phyloP scores from a whole-genome alignment of 176 grass and related monocot species.

The Oryza glaberrima region DNA sequence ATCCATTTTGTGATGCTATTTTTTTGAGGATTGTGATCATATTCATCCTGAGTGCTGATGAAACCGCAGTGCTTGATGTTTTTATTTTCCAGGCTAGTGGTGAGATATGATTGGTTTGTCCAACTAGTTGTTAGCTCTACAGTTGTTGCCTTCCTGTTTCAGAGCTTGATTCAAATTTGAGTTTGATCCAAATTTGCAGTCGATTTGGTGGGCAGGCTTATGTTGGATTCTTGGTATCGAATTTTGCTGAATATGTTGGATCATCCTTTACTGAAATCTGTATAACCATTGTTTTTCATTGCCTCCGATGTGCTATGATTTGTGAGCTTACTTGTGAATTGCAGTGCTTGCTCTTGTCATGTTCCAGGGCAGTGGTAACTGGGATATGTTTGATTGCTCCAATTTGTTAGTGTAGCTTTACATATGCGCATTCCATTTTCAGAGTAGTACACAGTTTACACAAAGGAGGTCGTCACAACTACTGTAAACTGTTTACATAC shows the following conservation, averaged over 20 bases:
- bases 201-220: neutral
- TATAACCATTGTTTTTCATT: neutral
- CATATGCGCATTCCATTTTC: neutral
- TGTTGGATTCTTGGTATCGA: neutral
- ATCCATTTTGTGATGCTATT: neutral
- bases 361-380: neutral
- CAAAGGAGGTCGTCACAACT: too few species aligned
- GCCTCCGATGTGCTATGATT: neutral
- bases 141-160: neutral
- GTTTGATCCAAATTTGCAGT: neutral
- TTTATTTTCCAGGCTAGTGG: neutral
- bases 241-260: neutral
- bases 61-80: neutral
- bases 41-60: neutral
- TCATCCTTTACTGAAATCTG: neutral
- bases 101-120: neutral
- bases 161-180: neutral
- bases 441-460: too few species aligned
- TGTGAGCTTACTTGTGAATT: neutral
- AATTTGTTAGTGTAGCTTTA: neutral
- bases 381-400: neutral
- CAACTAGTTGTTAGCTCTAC: neutral
- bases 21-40: neutral
- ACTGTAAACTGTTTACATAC: too few species aligned
- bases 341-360: neutral